These are phyloP conservation scores for Saccharomycopsis crataegensis DNA, from an alignment of 1,139 yeast species.

Conservation along the genomic window DNA sequence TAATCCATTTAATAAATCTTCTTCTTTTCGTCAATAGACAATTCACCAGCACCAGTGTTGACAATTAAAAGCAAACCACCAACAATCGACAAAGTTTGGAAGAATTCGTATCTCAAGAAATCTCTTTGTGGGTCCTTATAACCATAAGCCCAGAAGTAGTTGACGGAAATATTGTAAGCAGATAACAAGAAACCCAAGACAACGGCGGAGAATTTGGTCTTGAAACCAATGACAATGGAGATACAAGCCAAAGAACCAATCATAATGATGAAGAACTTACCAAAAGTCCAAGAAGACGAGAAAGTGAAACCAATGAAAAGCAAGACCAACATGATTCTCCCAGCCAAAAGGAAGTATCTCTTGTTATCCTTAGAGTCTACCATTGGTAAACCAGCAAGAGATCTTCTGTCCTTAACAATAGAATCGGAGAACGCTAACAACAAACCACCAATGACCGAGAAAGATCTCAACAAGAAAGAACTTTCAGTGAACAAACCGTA, in stretches of 20 bases:
- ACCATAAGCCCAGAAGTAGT: slow-evolving; percentile 83
- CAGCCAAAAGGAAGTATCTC: slow-evolving; percentile 81
- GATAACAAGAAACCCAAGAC: slow-evolving; percentile 67
- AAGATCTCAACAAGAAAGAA: slow-evolving; percentile 74
- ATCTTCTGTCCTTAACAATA: slow-evolving; percentile 70
- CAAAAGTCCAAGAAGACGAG: slow-evolving; percentile 65
- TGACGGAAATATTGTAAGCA: slow-evolving; percentile 69
- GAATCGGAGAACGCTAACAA: slow-evolving; percentile 85
- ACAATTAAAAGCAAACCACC: slow-evolving; percentile 90
- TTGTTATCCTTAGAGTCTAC: slow-evolving; percentile 76
- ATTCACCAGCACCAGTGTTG: slow-evolving; percentile 94
- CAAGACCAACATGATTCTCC: slow-evolving; percentile 78
- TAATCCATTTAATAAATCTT: slow-evolving; percentile 56
- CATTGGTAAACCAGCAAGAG: slow-evolving; percentile 89
- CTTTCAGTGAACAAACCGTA: slow-evolving; percentile 84
- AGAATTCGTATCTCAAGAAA: slow-evolving; percentile 85
- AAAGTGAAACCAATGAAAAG: slow-evolving; percentile 83
- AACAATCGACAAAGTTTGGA: slow-evolving; percentile 89
- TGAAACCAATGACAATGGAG: slow-evolving; percentile 86
- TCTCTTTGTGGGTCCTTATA: slow-evolving; percentile 75
- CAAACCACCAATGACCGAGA: slow-evolving; percentile 90
- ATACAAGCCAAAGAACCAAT: slow-evolving; percentile 67
- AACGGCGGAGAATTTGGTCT: slow-evolving; percentile 85
- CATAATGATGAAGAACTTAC: slow-evolving; percentile 57
- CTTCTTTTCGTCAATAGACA: slow-evolving; percentile 92